Evolutionary conservation across 495 filamentous ascomycete species (phyloP).

Genomic region (Rhypophila decipiens): DNA sequence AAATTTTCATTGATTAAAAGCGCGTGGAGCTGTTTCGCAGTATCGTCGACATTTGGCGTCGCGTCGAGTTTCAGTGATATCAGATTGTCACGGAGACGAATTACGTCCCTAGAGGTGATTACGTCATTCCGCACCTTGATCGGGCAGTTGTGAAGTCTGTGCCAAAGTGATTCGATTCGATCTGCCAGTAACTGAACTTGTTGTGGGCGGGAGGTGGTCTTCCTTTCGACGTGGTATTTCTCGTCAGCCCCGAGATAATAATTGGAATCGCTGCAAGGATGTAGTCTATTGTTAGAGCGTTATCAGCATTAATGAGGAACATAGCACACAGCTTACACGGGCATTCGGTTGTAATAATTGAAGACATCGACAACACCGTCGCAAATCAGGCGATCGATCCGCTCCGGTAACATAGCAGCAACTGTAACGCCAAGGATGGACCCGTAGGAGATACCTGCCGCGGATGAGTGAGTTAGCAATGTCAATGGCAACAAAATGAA

Average conservation of each 20-base stretch:
- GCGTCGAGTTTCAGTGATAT: not conserved
- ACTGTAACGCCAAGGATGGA: conserved; percentile 48
- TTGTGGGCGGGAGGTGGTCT: not conserved
- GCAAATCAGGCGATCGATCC: conserved; percentile 27
- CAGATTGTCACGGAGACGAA: not conserved
- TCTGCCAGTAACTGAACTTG: too few relatives aligned
- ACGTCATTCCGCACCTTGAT: not conserved
- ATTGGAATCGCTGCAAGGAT: not conserved
- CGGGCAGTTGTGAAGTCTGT: not conserved
- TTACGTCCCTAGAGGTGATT: not conserved
- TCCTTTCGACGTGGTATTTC: conserved; percentile 1
- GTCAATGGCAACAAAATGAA: not conserved
- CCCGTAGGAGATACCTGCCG: conserved; percentile 52
- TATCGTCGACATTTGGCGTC: not conserved
- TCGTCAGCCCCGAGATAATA: not conserved
- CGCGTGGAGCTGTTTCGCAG: too few relatives aligned
- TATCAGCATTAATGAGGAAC: not conserved
- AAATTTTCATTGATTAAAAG: too few relatives aligned
- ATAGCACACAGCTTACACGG: not conserved
- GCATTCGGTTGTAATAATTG: conserved; percentile 21
- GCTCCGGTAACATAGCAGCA: conserved; percentile 33
- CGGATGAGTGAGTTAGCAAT: conserved; percentile 14
- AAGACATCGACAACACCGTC: conserved; percentile 31
- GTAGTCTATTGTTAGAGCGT: not conserved
- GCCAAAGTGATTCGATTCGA: not conserved